Base-by-base conservation (phyloP, 441 rosid species). In the Euphorbia celastroides region DNA sequence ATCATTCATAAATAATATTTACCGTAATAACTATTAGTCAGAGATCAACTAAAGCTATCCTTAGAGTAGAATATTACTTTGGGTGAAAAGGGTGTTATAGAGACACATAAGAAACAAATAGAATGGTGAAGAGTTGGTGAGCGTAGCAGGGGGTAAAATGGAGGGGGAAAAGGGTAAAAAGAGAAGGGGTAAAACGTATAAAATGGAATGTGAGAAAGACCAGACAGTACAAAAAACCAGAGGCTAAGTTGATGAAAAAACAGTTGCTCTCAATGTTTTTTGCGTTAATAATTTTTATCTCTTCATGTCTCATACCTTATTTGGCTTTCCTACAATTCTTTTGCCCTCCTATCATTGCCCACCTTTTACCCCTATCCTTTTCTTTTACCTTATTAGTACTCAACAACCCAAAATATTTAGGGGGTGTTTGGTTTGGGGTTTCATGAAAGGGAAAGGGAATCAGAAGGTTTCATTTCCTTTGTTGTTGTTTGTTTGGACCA, bases 231-330 rank as follows among this genome's bases (percentile, higher is more conserved):
- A 25, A 30, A 10, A n/a, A 56, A 64, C 10, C 50, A 72, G 66
- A 50, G 51, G 14, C 69, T 36, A 11, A 52, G 70, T 56, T 56
- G 27, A 65, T 70, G 79, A 65, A 68, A 77, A 56, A 58, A 65
- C 57, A 57, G 13, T 57, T 62, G 1, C 66, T 60, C 22, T n/a
- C 2, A 65, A 54, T 62, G 55, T 20, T 27, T 17, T 48, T 44
- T 34, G 20, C 1, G 8, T 41, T 41, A 23, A 22, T 13, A 52
- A 60, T 14, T 54, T 20, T 38, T 50, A 58, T 57, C 55, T 36
- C 66, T 72, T 68, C 72, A 60, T 69, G 77, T 69, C 75, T 46
- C 14, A 52, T 74, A n/a, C 79, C 70, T 42, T 28, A 59, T 73
- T 63, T 64, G 58, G 77, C 77, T 71, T 66, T 67, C 48, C 60